These are phyloP conservation scores for Nicotiana attenuata DNA, from an alignment of 257 asterid species.

Conservation along the genomic window DNA sequence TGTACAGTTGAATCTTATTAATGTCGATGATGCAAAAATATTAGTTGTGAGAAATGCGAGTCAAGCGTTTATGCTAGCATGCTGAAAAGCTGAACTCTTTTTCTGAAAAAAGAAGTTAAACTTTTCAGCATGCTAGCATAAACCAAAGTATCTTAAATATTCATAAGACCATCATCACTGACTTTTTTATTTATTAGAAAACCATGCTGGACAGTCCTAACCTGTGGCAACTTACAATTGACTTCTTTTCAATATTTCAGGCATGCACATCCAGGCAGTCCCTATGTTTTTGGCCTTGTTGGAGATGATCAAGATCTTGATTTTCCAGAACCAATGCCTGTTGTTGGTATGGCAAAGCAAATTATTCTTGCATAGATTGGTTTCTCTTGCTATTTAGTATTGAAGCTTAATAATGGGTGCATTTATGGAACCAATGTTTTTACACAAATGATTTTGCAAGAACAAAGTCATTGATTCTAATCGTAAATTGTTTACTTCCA, in stretches of 20 bases:
- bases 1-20: not conserved
- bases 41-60: not conserved
- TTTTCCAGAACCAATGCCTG: constrained; percentile 98
- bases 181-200: not conserved
- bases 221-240: not conserved
- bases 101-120: not conserved
- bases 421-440: not conserved
- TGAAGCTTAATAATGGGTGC: not conserved
- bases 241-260: constrained; percentile 35
- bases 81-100: no score
- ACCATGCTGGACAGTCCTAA: not conserved
- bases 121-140: not conserved
- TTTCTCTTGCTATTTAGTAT: not conserved
- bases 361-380: not conserved
- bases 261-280: constrained; percentile 99
- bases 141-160: not conserved
- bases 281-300: constrained; percentile 94
- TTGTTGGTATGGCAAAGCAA: constrained; percentile 55
- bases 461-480: not conserved
- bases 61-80: not conserved
- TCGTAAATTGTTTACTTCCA: not conserved
- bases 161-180: not conserved
- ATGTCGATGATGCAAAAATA: not conserved
- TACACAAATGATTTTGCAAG: not conserved
- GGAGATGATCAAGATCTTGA: constrained; percentile 87